Percentiles rank a stretch among this genome's conserved stretches.
Evolutionary conservation across 164 flowering plant genomes (phyloP).

Genomic region (Piper longum): DNA sequence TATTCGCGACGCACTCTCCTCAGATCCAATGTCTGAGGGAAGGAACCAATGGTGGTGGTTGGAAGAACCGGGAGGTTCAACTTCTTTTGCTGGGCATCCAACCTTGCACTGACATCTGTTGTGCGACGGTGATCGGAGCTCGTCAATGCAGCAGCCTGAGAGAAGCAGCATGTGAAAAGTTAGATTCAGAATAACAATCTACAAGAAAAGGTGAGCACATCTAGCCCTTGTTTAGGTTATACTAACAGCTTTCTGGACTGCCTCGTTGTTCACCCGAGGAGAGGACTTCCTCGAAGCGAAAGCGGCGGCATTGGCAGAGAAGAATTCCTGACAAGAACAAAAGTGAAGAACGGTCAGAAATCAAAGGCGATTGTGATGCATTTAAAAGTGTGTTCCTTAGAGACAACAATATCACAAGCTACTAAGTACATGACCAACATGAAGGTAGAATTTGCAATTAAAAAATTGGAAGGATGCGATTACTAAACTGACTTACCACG

Average conservation of each 20-base stretch:
- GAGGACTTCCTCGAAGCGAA: constrained; percentile 62
- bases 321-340: constrained; percentile 34
- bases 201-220: too few relatives aligned
- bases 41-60: constrained; percentile 73
- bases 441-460: neutral
- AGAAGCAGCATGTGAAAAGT: neutral
- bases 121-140: constrained; percentile 70
- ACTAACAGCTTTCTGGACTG: constrained; percentile 72
- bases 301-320: constrained; percentile 56
- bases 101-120: constrained; percentile 52
- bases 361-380: neutral
- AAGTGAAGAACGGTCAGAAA: neutral
- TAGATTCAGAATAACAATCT: neutral
- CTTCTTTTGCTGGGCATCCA: constrained; percentile 66
- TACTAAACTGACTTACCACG: constrained; percentile 5
- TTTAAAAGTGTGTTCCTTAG: neutral
- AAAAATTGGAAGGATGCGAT: neutral
- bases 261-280: constrained; percentile 57
- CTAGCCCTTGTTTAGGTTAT: too few relatives aligned
- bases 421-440: neutral
- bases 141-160: constrained; percentile 60
- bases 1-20: constrained; percentile 73
- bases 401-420: neutral
- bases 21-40: constrained; percentile 73
- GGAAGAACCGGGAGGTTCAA: constrained; percentile 60